phyloP scores from a whole-genome alignment of 1,284 basidiomycete genomes.

The Lentinula novae-zelandiae region DNA sequence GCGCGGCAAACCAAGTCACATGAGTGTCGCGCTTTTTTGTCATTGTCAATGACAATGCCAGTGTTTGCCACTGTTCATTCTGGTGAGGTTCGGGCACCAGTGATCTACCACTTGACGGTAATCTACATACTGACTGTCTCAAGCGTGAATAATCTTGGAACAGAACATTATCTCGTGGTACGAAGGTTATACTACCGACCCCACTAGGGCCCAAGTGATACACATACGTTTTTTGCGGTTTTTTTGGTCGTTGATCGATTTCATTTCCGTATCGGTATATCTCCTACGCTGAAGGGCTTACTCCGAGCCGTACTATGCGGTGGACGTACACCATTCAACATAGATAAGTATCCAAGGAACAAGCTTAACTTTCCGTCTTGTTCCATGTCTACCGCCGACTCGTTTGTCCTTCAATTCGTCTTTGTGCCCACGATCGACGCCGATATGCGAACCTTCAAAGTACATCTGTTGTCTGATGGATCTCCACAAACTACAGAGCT shows the following conservation, averaged over 20 bases:
- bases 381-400: slow-evolving; percentile 13
- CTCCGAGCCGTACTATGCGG: not conserved
- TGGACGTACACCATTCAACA: not conserved
- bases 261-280: not conserved
- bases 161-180: not conserved
- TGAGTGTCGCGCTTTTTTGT: not conserved
- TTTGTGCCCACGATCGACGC: slow-evolving; percentile 29
- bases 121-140: too few species aligned
- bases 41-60: not conserved
- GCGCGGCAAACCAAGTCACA: not conserved
- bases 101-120: too few species aligned
- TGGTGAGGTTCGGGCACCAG: not conserved
- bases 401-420: slow-evolving; percentile 40
- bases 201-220: not conserved
- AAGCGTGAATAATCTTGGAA: too few species aligned
- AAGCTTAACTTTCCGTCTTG: not conserved
- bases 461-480: slow-evolving; percentile 32
- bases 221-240: not conserved
- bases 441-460: slow-evolving; percentile 43
- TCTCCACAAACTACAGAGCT: slow-evolving; percentile 33
- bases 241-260: not conserved
- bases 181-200: not conserved
- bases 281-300: not conserved
- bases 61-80: not conserved
- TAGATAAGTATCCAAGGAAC: not conserved